Base-by-base conservation (phyloP, 2,329 filamentous ascomycete species). In the Diaporthe vaccinii region DNA sequence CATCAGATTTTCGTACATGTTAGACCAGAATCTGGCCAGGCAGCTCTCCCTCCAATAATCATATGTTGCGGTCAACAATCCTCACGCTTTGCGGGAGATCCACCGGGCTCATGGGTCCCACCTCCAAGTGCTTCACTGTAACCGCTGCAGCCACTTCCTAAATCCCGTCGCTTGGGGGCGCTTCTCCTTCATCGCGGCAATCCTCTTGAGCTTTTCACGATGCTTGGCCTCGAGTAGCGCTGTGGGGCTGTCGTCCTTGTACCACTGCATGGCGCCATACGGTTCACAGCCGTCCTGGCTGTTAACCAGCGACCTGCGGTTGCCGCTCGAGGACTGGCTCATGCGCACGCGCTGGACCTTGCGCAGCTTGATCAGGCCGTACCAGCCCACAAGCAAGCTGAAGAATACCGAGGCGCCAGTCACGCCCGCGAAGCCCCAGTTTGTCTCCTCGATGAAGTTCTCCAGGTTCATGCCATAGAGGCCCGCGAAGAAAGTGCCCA, bases 391-490 rank as follows among this genome's bases (percentile, higher is more conserved):
- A 12, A 96, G 79, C 73, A 93, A 89, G 20, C 94, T 95, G 83
- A 96, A 92, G 74, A 93, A 80, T 74, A 93, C 89, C 74, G 94
- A 97, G 76, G 90, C 87, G 25, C 86, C 88, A 3, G 93, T 95
- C 76, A 99, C 92, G 72, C 91, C 91, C 62, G 89, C 89, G 83
- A 99, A 98, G 15, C 96, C 97, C 84, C 95, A 90, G 84, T 95
- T 91, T 1, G 94, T 96, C 82, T 98, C 96, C 86, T 99, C 97
- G 80, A 98, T 95, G 84, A 98, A 98, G 85, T 98, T 98, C 83
- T 98, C 97, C 78, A 99, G 87, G 86, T 99, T 99, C 96, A 98
- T 98, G 80, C 97, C 97, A 88, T 98, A 99, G n/a, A 99, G 91
- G n/a, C 96, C 96, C 12, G 97, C 97, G 80, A 98, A 90, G 82